Evolutionary conservation across 148 eudicot species (phyloP).

Genomic region (Oxyria digyna): DNA sequence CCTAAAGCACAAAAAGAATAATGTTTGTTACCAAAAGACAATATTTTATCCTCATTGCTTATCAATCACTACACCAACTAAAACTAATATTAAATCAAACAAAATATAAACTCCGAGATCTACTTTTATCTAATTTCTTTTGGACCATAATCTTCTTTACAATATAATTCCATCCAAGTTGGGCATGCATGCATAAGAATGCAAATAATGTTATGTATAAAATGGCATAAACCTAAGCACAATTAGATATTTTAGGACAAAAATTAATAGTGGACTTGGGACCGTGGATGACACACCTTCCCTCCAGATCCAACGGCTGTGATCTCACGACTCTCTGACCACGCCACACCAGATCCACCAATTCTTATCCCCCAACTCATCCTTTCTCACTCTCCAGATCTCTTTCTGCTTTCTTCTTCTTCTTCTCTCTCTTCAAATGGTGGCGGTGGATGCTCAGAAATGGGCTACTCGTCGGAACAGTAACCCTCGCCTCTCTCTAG

Average conservation of each 20-base stretch:
- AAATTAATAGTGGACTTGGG: neutral
- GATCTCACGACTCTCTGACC: neutral
- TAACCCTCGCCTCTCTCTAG: constrained; percentile 42
- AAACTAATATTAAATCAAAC: neutral
- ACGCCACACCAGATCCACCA: constrained; percentile 5
- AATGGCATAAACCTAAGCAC: neutral
- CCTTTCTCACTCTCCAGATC: neutral
- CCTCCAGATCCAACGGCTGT: neutral
- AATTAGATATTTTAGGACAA: neutral
- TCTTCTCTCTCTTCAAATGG: constrained; percentile 5
- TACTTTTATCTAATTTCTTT: neutral
- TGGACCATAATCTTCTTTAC: neutral
- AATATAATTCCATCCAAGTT: neutral
- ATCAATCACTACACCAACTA: neutral
- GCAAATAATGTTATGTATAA: neutral
- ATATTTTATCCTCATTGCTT: neutral
- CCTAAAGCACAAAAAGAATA: neutral
- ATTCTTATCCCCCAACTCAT: constrained; percentile 9
- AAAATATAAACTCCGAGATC: neutral
- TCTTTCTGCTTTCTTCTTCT: neutral
- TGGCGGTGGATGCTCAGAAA: constrained; percentile 50
- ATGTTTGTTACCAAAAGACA: neutral
- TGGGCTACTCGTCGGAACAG: constrained; percentile 71
- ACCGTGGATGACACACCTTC: neutral
- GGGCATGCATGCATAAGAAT: neutral